A percentile compares a stretch with the other conserved stretches of the same genome.
Conservation (phyloP, 805 yeast genomes). For the Kuraishia piskuri region DNA sequence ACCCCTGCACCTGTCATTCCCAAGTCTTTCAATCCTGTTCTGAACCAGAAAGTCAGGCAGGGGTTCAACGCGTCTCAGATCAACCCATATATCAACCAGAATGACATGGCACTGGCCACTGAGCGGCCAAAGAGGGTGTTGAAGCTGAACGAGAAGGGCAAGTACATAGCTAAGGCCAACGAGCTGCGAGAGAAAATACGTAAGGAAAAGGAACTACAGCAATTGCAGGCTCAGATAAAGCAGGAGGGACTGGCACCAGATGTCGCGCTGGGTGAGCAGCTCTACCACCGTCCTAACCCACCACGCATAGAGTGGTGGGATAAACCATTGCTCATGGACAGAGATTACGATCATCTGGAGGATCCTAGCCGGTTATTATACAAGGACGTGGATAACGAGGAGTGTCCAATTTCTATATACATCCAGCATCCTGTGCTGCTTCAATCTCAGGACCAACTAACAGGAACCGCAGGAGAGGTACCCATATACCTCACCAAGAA, state of each 20-base stretch:
- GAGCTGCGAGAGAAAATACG: slow-evolving; percentile 33
- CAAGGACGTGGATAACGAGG: slow-evolving; percentile 26
- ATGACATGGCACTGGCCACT: slow-evolving; percentile 12
- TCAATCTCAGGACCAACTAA: slow-evolving; percentile 29
- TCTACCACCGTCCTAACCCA: slow-evolving; percentile 38
- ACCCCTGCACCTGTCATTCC: slow-evolving; percentile 9
- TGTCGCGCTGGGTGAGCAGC: slow-evolving; percentile 43
- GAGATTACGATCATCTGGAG: slow-evolving; percentile 26
- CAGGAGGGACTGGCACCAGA: slow-evolving; percentile 43
- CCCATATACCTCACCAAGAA: slow-evolving; percentile 62
- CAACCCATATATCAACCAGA: slow-evolving; percentile 24
- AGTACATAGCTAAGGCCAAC: slow-evolving; percentile 45
- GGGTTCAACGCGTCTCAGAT: slow-evolving; percentile 15
- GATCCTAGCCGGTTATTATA: slow-evolving; percentile 21
- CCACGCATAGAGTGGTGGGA: slow-evolving; percentile 93
- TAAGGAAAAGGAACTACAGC: slow-evolving; percentile 24
- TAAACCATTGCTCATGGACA: slow-evolving; percentile 34
- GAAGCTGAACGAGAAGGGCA: slow-evolving; percentile 54
- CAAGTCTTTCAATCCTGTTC: slow-evolving; percentile 10
- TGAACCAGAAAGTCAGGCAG: slow-evolving; percentile 8
- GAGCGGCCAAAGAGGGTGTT: slow-evolving; percentile 27
- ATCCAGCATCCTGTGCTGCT: slow-evolving; percentile 78
- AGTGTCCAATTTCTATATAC: slow-evolving; percentile 52
- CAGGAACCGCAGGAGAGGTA: slow-evolving; percentile 6
- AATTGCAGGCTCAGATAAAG: slow-evolving; percentile 20